phyloP scores from a whole-genome alignment of 2,329 filamentous ascomycete genomes.

The Akanthomyces dipterigenus region DNA sequence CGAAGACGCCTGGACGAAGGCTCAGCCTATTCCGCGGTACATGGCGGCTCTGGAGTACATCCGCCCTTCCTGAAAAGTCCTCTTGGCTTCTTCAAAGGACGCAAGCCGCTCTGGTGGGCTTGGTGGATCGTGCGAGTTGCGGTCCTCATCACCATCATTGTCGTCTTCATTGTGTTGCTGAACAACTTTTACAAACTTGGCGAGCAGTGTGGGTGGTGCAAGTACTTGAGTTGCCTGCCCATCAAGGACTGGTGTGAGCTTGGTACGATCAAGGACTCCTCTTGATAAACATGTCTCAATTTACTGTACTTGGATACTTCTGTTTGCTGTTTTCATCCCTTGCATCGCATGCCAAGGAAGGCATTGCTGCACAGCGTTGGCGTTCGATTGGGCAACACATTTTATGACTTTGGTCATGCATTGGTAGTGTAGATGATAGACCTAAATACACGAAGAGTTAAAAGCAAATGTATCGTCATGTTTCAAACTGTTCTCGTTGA shows the following conservation, averaged over 20 bases:
- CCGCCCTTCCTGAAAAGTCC: slow-evolving; percentile 55
- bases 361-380: slow-evolving; percentile 27
- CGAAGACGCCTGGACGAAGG: slow-evolving; percentile 66
- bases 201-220: slow-evolving; percentile 82
- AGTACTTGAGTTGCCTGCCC: slow-evolving; percentile 83
- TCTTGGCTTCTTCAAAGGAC: slow-evolving; percentile 78
- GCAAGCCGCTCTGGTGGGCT: slow-evolving; percentile 91
- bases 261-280: slow-evolving; percentile 27
- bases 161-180: slow-evolving; percentile 79
- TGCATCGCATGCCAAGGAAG: neutral
- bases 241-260: slow-evolving; percentile 63
- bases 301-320: slow-evolving; percentile 12
- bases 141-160: slow-evolving; percentile 70
- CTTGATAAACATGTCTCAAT: neutral
- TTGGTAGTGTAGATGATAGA: neutral
- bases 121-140: slow-evolving; percentile 89
- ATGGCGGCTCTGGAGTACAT: slow-evolving; percentile 39
- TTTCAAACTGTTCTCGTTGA: neutral
- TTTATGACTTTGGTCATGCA: neutral
- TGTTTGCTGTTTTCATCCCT: slow-evolving; percentile 11
- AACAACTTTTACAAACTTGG: slow-evolving; percentile 84
- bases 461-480: neutral
- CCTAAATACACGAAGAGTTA: neutral
- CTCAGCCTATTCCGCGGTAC: slow-evolving; percentile 65
- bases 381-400: slow-evolving; percentile 19